These are phyloP conservation scores for Cyclocybe cylindracea DNA, from an alignment of 768 basidiomycete genomes.

Conservation along the genomic window DNA sequence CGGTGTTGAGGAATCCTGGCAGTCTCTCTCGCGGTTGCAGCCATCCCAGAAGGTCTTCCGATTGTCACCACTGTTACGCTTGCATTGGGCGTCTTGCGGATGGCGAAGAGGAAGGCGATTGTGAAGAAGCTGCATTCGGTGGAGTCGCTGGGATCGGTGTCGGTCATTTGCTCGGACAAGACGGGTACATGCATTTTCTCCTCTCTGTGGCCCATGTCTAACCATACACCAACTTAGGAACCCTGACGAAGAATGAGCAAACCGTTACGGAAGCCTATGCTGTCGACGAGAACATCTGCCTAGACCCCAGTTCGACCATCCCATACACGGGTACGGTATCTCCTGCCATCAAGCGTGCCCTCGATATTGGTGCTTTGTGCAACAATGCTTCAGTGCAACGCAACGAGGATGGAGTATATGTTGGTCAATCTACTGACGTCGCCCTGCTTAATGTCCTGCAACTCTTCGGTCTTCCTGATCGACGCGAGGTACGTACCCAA, in stretches of 20 bases:
- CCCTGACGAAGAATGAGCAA: slow-evolving; percentile 94
- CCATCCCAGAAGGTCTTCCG: slow-evolving; percentile 94
- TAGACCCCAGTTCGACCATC: slow-evolving; percentile 55
- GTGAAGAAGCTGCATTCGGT: slow-evolving; percentile 97
- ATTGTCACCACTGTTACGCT: slow-evolving; percentile 98
- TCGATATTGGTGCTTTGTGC: slow-evolving; percentile 86
- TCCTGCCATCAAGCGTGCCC: slow-evolving; percentile 68
- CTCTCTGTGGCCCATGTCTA: slow-evolving; percentile 3
- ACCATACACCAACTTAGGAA: slow-evolving; percentile 50
- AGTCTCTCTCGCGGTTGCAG: slow-evolving; percentile 98
- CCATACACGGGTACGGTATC: slow-evolving; percentile 44
- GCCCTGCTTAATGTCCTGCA: slow-evolving; percentile 82
- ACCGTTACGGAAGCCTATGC: slow-evolving; percentile 88
- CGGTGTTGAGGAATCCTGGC: slow-evolving; percentile 7
- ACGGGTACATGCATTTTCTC: slow-evolving; percentile 57
- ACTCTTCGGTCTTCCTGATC: slow-evolving; percentile 67
- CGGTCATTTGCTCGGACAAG: slow-evolving; percentile 98
- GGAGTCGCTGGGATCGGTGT: slow-evolving; percentile 90
- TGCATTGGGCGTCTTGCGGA: slow-evolving; percentile 89
- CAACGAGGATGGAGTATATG: slow-evolving; percentile 70
- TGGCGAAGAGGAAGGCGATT: slow-evolving; percentile 94
- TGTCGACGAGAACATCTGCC: slow-evolving; percentile 75
- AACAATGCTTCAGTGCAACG: slow-evolving; percentile 75
- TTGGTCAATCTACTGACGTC: slow-evolving; percentile 93
- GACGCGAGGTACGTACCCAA: slow-evolving; percentile 56